Evolutionary conservation across 2,329 filamentous ascomycete species (phyloP).

Genomic region (Scedosporium minutisporum): DNA sequence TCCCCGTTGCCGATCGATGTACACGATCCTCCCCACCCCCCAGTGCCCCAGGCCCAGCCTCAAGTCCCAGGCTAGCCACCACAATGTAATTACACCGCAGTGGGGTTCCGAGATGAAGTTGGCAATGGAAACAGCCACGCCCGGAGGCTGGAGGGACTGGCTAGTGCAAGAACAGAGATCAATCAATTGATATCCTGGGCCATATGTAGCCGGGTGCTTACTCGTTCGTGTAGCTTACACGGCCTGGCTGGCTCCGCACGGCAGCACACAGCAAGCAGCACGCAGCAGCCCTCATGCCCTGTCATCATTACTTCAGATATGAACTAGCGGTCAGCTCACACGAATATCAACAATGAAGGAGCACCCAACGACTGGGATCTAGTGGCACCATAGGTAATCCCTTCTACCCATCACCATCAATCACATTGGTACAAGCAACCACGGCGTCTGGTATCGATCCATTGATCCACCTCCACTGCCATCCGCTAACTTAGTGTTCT

Average conservation of each 20-base stretch:
- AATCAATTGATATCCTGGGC: too few relatives aligned
- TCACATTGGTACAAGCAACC: not conserved
- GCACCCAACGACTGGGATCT: not conserved
- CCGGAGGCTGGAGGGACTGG: too few relatives aligned
- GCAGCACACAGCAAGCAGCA: too few relatives aligned
- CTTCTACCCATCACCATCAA: not conserved
- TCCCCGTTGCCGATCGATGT: not conserved
- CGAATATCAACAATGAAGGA: not conserved
- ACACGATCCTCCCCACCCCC: not conserved
- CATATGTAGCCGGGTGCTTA: too few relatives aligned
- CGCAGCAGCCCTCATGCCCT: too few relatives aligned
- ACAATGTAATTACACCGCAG: not conserved
- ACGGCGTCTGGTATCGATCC: too few relatives aligned
- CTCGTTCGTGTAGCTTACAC: too few relatives aligned
- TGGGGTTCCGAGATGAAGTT: not conserved
- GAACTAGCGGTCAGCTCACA: not conserved
- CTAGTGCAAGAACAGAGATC: too few relatives aligned
- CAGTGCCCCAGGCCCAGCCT: not conserved
- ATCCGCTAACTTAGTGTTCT: not conserved
- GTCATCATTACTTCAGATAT: not conserved
- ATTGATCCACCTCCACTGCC: not conserved
- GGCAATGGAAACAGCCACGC: not conserved
- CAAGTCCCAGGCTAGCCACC: not conserved
- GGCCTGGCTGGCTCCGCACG: too few relatives aligned
- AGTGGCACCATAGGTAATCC: not conserved